Conservation (phyloP, 495 filamentous ascomycete genomes). For the Penicillium herquei region DNA sequence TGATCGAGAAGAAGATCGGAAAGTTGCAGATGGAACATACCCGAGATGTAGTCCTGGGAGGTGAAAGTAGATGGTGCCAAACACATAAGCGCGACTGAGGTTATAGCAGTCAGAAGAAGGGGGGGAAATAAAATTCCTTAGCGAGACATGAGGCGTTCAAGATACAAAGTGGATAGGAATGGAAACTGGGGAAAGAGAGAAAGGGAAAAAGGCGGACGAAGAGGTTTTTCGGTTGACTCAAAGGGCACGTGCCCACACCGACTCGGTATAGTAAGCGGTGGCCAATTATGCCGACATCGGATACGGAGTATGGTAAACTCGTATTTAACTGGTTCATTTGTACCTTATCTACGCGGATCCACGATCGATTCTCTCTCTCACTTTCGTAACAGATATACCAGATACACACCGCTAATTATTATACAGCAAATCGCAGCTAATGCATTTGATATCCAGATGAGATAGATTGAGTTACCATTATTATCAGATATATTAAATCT, state of each 20-base stretch:
- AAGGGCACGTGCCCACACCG: constrained; percentile 37
- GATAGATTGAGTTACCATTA: too few relatives aligned
- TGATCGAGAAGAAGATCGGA: neutral
- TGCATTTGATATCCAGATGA: neutral
- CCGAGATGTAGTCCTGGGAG: constrained; percentile 98
- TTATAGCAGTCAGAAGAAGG: constrained; percentile 38
- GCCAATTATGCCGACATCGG: constrained; percentile 35
- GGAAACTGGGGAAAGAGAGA: constrained; percentile 20
- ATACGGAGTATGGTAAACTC: neutral
- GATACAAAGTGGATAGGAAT: constrained; percentile 4
- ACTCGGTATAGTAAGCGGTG: constrained; percentile 8
- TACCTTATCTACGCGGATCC: neutral
- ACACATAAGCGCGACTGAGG: constrained; percentile 81
- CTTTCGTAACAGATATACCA: neutral
- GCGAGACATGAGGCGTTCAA: constrained; percentile 26
- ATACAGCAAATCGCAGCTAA: neutral
- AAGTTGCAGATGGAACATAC: constrained; percentile 21
- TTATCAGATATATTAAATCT: too few relatives aligned
- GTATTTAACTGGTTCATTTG: neutral
- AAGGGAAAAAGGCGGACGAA: constrained; percentile 12
- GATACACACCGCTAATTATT: constrained; percentile 1
- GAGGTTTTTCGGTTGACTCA: constrained; percentile 32
- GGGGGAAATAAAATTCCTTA: constrained; percentile 21
- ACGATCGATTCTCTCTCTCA: neutral
- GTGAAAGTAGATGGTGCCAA: constrained; percentile 90